These are phyloP conservation scores for Amanita exitialis DNA, from an alignment of 768 basidiomycete genomes.

Conservation along the genomic window DNA sequence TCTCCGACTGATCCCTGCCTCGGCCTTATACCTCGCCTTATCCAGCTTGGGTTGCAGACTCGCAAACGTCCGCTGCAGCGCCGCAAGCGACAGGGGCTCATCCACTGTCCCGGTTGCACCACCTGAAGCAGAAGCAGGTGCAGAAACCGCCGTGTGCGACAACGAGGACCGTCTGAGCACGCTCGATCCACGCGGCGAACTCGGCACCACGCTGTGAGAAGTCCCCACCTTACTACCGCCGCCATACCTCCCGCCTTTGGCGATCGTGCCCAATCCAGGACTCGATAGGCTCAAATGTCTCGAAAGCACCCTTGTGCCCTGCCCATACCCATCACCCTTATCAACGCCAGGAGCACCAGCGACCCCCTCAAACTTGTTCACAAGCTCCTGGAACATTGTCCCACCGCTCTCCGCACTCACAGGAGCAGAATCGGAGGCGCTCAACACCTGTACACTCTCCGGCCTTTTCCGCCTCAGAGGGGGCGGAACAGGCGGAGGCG, in stretches of 20 bases:
- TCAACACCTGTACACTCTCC: slow-evolving; percentile 47
- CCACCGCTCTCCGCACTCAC: not conserved
- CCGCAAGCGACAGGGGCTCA: slow-evolving; percentile 29
- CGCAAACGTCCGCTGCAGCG: slow-evolving; percentile 23
- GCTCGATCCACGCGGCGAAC: not conserved
- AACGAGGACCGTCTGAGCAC: not conserved
- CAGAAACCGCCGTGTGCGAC: not conserved
- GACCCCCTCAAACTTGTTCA: not conserved
- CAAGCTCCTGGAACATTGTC: slow-evolving; percentile 2
- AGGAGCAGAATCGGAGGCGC: no score
- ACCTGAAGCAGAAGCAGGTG: not conserved
- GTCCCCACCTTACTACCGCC: no score
- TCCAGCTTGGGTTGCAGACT: slow-evolving; percentile 41
- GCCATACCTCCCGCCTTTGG: no score
- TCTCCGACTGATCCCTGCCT: slow-evolving; percentile 52
- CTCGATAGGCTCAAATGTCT: slow-evolving; percentile 4
- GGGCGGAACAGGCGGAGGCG: slow-evolving; percentile 24
- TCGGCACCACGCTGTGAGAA: no score
- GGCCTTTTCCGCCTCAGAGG: slow-evolving; percentile 44
- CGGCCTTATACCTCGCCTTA: slow-evolving; percentile 59
- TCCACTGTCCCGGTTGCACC: slow-evolving; percentile 19
- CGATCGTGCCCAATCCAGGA: no score
- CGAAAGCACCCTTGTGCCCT: not conserved
- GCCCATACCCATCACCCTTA: not conserved
- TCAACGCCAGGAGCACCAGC: no score